Evolutionary conservation across 805 yeast species (phyloP), one percentile per base, ranked within the genome.

Genomic region (Kluyveromyces dobzhanskii): DNA sequence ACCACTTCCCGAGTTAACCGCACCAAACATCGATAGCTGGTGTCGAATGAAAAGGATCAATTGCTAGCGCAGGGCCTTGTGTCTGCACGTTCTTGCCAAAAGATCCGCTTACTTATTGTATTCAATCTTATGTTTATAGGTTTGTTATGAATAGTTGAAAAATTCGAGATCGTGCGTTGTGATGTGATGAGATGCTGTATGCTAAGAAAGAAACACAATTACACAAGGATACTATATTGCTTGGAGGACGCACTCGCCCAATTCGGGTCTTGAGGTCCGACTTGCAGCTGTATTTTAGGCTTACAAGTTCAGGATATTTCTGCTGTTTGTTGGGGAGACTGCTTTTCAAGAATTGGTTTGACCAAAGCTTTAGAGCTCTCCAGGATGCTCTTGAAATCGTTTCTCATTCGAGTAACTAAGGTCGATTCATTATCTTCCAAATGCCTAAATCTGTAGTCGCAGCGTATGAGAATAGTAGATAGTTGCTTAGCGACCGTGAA

Each of bases 321-420:
- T 21, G 24, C 24, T 21, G 24, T 6, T 27, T 13, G n/a, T n/a
- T n/a, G n/a, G n/a, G n/a, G n/a, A n/a, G 31, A 28, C 11, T n/a
- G 28, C 19, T 23, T 26, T 32, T 21, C 33, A 30, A 21, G 35
- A 28, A 25, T 16, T 10, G 30, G 27, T 36, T 37, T 30, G 4
- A 40, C 35, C 12, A 40, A 39, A 24, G 37, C 30, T 17, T 14
- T 25, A 2, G 30, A 4, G 3, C 39, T 39, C 19, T 40, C 31
- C 4, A 56, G 38, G n/a, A 57, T 41, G 10, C 57, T 54, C 25
- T 54, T 59, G 37, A 52, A 54, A 32, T 55, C 62, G 32, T 56
- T 55, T 24, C 54, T 48, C 21, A 55, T 27, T 32, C 55, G 55
- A 30, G 46, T 50, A 14, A 56, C 40, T 30, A 50, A 46, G 12